Evolutionary conservation across 139 green algal species (phyloP).

Genomic region (Gonium pectorale): DNA sequence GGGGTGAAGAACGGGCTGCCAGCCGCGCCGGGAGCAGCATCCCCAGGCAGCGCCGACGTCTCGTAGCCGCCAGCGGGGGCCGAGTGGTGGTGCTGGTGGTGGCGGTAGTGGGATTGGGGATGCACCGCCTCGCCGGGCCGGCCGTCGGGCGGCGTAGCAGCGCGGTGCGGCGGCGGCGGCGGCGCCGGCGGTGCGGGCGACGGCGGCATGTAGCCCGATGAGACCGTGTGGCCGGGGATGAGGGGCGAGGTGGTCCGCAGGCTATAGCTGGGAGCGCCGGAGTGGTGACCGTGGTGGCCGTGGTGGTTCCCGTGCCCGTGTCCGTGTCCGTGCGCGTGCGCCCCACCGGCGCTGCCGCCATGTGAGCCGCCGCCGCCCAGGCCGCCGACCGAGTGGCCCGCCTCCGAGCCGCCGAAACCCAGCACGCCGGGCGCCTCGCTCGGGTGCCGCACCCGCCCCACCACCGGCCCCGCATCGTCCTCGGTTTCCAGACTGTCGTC

Average conservation of each 20-base stretch:
- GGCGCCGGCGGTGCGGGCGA: slow-evolving; percentile 6
- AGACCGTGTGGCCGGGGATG: not conserved
- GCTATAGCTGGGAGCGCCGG: not conserved
- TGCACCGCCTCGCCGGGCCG: not conserved
- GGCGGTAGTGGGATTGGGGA: not conserved
- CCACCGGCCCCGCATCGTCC: slow-evolving; percentile 20
- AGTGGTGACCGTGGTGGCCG: not conserved
- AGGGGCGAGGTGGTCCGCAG: not conserved
- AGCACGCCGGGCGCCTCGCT: not conserved
- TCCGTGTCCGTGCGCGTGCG: not conserved
- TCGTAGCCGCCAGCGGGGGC: too few species aligned
- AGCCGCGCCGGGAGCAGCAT: too few species aligned
- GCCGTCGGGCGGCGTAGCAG: not conserved
- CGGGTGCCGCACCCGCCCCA: not conserved
- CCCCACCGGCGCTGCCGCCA: not conserved
- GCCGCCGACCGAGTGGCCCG: not conserved
- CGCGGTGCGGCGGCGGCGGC: not conserved
- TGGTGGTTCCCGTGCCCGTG: not conserved
- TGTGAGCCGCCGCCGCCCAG: not conserved
- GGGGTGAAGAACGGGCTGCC: too few species aligned
- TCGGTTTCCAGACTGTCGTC: not conserved
- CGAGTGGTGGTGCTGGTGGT: not conserved
- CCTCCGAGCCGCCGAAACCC: not conserved
- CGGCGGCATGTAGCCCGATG: not conserved
- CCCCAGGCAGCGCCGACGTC: too few species aligned